Evolutionary conservation across 345 rosid species (phyloP).

Genomic region (Stellera chamaejasme): DNA sequence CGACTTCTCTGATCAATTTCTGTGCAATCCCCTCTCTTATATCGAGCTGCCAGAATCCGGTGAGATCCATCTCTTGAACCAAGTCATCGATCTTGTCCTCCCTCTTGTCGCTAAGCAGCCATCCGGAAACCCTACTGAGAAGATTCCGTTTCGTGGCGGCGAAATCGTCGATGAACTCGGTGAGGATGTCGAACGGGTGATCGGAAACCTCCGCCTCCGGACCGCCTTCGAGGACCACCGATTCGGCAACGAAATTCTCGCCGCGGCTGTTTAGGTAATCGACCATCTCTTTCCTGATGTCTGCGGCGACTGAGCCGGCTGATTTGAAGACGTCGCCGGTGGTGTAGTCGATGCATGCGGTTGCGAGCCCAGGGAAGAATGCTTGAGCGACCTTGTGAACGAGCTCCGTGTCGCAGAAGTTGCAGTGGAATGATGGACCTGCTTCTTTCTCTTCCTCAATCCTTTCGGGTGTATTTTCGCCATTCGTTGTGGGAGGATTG

Average conservation of each 20-base stretch:
- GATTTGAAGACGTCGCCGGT: constrained; percentile 69
- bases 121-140: constrained; percentile 71
- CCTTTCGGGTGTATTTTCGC: constrained; percentile 34
- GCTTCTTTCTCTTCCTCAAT: constrained; percentile 48
- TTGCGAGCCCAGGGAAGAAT: constrained; percentile 69
- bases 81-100: constrained; percentile 89
- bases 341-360: constrained; percentile 82
- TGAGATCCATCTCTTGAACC: constrained; percentile 75
- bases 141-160: constrained; percentile 60
- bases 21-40: constrained; percentile 52
- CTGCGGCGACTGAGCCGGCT: constrained; percentile 71
- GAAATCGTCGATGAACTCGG: constrained; percentile 67
- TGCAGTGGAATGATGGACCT: constrained; percentile 49
- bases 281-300: constrained; percentile 62
- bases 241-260: constrained; percentile 68
- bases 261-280: constrained; percentile 62
- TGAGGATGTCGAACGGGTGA: constrained; percentile 64
- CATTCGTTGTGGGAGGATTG: constrained; percentile 41
- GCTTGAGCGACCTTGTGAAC: constrained; percentile 54
- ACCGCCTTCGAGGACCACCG: constrained; percentile 45
- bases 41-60: constrained; percentile 65
- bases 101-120: constrained; percentile 78
- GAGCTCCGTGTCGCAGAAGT: constrained; percentile 51
- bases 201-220: constrained; percentile 40
- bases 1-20: constrained; percentile 65